Base-by-base conservation (phyloP, 2,329 filamentous ascomycete genomes). In the Daldinia sp. region DNA sequence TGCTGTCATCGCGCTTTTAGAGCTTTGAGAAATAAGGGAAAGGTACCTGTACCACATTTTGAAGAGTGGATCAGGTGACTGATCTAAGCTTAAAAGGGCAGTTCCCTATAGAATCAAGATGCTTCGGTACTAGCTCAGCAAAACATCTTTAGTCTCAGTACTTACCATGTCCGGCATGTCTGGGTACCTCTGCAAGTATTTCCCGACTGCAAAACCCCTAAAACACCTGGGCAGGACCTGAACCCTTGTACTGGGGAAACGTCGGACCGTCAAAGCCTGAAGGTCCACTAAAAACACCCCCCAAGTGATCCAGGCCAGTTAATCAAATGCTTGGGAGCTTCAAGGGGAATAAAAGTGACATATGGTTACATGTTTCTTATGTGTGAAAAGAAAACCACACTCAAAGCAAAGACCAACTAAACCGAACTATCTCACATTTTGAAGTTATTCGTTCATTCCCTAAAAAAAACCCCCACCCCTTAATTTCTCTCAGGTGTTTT, bases 171-270 rank as follows among this genome's bases (percentile, higher is more conserved):
- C n/a, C n/a, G n/a, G n/a, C n/a, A n/a, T n/a, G n/a, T n/a, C n/a
- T n/a, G n/a, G n/a, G n/a, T n/a, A 56, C 18, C 35, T 44, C 3
- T 20, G 1, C n/a, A 51, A 18, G 13, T 44, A 15, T n/a, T 20
- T 20, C 41, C 12, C 13, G 20, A 33, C 54, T 57, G 18, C 44
- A 48, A n/a, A 26, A 41, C 26, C 44, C 44, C 44, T 15, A 23
- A 10, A 37, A 59, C 30, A 15, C 20, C 20, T 23, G 20, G 20
- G 20, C 20, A 23, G 20, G 20, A 23, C 20, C 20, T 23, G 28
- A 37, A 61, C 50, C 67, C 71, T 50, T 65, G 63, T 68, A 54
- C 58, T 72, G 74, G 70, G 69, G 67, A 75, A 74, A 74, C 56
- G 66, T 75, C 74, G 74, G 74, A 72, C 72, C 72, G 73, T 39